Evolutionary conservation across 352 stramenopile species (phyloP).

Genomic region (Pythium monospermum): DNA sequence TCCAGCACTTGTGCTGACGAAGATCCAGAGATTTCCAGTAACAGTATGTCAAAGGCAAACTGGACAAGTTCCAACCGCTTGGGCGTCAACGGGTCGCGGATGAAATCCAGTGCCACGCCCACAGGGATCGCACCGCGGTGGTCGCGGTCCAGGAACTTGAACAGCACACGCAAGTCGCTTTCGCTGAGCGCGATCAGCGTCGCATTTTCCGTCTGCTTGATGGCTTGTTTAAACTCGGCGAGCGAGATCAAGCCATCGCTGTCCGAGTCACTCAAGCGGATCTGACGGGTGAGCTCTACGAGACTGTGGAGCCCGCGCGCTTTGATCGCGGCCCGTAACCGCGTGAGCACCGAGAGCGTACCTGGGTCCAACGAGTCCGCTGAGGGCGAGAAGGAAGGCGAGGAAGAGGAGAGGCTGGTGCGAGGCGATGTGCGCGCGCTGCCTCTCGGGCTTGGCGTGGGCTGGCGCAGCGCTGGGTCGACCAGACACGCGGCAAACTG

Average conservation of each 20-base stretch:
- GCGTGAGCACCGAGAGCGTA: slow-evolving; percentile 49
- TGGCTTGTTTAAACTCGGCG: slow-evolving; percentile 68
- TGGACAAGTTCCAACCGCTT: slow-evolving; percentile 63
- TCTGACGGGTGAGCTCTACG: slow-evolving; percentile 58
- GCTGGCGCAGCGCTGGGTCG: slow-evolving; percentile 34
- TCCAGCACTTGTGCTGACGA: no score
- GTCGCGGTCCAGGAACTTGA: slow-evolving; percentile 76
- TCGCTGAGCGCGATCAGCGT: slow-evolving; percentile 46
- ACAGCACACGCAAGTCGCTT: slow-evolving; percentile 66
- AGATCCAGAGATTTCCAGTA: slow-evolving; percentile 4
- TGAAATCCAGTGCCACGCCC: slow-evolving; percentile 74
- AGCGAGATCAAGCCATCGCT: slow-evolving; percentile 57
- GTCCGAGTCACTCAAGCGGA: slow-evolving; percentile 71
- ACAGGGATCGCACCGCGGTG: slow-evolving; percentile 62
- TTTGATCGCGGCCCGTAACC: slow-evolving; percentile 42
- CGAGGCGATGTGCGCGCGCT: slow-evolving; percentile 6
- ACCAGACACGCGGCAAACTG: slow-evolving; percentile 62
- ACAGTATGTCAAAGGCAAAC: slow-evolving; percentile 49
- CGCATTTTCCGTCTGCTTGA: slow-evolving; percentile 38
- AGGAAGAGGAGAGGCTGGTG: neutral
- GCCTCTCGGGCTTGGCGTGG: slow-evolving; percentile 14
- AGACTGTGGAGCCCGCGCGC: slow-evolving; percentile 50
- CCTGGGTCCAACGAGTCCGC: slow-evolving; percentile 39
- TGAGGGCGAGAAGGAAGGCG: neutral
- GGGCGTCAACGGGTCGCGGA: slow-evolving; percentile 76